These are phyloP conservation scores for Crucihimalaya himalaica DNA, from an alignment of 345 rosid genomes.

Conservation along the genomic window DNA sequence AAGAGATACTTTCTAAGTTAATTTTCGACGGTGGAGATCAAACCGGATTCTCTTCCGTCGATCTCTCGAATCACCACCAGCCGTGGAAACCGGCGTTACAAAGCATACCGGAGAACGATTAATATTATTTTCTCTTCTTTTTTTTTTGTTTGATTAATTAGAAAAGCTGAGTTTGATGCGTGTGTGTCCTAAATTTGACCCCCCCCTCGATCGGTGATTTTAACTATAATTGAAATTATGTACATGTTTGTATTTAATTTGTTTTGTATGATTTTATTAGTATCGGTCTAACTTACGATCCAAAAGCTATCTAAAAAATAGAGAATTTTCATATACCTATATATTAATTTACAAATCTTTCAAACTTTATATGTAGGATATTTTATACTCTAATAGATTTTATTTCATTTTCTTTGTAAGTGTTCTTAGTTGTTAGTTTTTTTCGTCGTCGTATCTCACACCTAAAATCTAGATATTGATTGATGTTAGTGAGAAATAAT, in stretches of 20 bases:
- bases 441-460: background rate
- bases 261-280: no score
- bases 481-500: background rate
- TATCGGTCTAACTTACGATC: no score
- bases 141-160: background rate
- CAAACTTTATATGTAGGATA: no score
- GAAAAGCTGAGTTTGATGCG: conserved; percentile 4
- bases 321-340: no score
- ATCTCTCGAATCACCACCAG: conserved; percentile 12
- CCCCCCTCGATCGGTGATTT: conserved; percentile 2
- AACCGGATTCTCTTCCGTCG: background rate
- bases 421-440: background rate
- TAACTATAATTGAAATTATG: conserved; percentile 17
- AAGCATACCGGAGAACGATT: conserved; percentile 41
- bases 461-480: background rate
- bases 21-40: conserved; percentile 24
- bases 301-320: no score
- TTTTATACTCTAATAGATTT: no score
- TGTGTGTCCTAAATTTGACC: conserved; percentile 21
- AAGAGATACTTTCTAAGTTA: conserved; percentile 33
- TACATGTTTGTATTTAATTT: conserved; percentile 2
- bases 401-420: background rate
- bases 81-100: conserved; percentile 42
- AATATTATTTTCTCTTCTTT: background rate
- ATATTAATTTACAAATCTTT: no score